A percentile compares a stretch with the other conserved stretches of the same genome.
Evolutionary conservation across 2,329 filamentous ascomycete species (phyloP).

Genomic region (Colletotrichum zoysiae): DNA sequence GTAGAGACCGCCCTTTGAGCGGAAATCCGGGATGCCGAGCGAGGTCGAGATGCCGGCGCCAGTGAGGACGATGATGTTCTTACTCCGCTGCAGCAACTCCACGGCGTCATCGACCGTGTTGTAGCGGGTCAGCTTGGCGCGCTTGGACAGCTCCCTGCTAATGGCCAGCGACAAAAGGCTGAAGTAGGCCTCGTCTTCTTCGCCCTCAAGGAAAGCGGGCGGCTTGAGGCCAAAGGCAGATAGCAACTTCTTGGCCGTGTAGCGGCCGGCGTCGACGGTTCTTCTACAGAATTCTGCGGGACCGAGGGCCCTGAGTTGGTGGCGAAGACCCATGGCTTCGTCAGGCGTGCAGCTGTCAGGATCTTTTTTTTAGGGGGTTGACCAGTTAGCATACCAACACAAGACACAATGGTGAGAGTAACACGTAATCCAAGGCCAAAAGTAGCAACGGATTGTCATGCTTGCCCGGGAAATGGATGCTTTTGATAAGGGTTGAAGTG

Average conservation of each 20-base stretch:
- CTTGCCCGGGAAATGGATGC: conserved; percentile 7
- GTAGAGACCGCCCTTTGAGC: conserved; percentile 94
- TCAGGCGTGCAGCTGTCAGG: conserved; percentile 73
- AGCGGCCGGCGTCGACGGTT: conserved; percentile 75
- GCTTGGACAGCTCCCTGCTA: conserved; percentile 82
- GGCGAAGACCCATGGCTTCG: conserved; percentile 76
- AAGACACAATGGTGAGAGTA: conserved; percentile 13
- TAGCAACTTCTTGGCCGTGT: conserved; percentile 85
- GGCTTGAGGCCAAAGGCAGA: conserved; percentile 86
- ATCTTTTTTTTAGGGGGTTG: conserved; percentile 45
- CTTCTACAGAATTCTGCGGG: conserved; percentile 80
- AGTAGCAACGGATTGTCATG: conserved; percentile 35
- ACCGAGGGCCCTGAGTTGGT: conserved; percentile 81
- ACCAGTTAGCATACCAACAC: conserved; percentile 32
- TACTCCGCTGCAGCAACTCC: conserved; percentile 76
- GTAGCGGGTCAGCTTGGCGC: conserved; percentile 82
- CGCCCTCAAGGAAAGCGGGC: conserved; percentile 79
- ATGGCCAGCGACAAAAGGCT: conserved; percentile 82
- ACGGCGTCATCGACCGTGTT: conserved; percentile 93
- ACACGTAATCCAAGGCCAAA: conserved; percentile 37
- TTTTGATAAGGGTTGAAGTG: conserved; percentile 10
- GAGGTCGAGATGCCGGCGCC: conserved; percentile 97
- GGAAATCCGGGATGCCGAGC: conserved; percentile 96
- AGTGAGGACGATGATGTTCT: conserved; percentile 93
- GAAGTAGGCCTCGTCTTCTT: conserved; percentile 81